A percentile compares a stretch with the other conserved stretches of the same genome.
phyloP scores from a whole-genome alignment of 1,284 basidiomycete genomes.

The Pseudozyma tsukubaensis region DNA sequence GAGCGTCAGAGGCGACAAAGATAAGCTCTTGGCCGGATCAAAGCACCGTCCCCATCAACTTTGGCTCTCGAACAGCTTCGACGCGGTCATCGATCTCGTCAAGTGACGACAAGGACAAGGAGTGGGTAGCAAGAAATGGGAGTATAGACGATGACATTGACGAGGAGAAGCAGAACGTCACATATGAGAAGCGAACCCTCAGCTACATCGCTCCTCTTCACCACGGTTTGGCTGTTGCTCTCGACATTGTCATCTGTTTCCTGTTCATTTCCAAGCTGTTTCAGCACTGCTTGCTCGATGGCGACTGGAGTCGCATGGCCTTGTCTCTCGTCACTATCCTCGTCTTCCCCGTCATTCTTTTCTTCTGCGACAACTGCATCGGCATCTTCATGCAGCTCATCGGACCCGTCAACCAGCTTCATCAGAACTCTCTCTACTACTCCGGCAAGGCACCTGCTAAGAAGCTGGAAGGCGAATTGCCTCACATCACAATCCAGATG shows the following conservation, averaged over 20 bases:
- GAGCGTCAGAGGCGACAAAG: too few species aligned
- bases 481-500: constrained; percentile 81
- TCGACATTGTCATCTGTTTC: constrained; percentile 72
- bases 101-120: constrained; percentile 22
- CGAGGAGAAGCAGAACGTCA: constrained; percentile 30
- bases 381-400: constrained; percentile 65
- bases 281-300: constrained; percentile 78
- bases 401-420: constrained; percentile 77
- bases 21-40: too few species aligned
- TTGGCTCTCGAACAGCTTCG: constrained; percentile 8
- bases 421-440: constrained; percentile 68
- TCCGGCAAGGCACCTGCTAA: constrained; percentile 71
- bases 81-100: constrained; percentile 22
- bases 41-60: too few species aligned
- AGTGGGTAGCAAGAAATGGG: not conserved
- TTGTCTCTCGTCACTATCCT: constrained; percentile 67
- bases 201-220: constrained; percentile 83
- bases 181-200: constrained; percentile 71
- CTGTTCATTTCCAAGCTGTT: constrained; percentile 76
- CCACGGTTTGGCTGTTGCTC: constrained; percentile 75
- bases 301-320: constrained; percentile 75
- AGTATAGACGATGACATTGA: constrained; percentile 2
- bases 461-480: constrained; percentile 78
- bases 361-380: constrained; percentile 75
- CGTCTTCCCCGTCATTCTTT: constrained; percentile 70